Conservation (phyloP, 2,329 filamentous ascomycete species). For the Neophaeococcomyces mojaviensis region DNA sequence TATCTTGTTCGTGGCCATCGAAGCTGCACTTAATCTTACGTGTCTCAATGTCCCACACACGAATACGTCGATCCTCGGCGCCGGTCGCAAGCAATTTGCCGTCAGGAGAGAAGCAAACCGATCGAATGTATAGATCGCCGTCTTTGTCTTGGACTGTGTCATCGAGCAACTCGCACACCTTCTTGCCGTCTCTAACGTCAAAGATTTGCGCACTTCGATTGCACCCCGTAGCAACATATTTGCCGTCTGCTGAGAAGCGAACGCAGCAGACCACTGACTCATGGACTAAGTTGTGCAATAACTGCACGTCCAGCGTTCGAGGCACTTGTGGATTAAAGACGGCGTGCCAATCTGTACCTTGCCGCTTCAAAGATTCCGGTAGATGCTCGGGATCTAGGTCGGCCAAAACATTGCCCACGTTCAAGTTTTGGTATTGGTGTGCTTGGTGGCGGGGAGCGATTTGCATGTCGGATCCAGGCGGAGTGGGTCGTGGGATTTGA, state of each 20-base stretch:
- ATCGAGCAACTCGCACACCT: slow-evolving; percentile 84
- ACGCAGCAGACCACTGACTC: slow-evolving; percentile 98
- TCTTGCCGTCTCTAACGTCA: slow-evolving; percentile 78
- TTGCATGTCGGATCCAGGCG: slow-evolving; percentile 40
- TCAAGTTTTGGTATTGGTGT: slow-evolving; percentile 39
- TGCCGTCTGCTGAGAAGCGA: slow-evolving; percentile 89
- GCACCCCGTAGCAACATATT: slow-evolving; percentile 92
- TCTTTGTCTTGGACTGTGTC: slow-evolving; percentile 70
- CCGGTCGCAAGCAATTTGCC: slow-evolving; percentile 90
- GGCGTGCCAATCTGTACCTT: slow-evolving; percentile 86
- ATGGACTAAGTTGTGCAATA: slow-evolving; percentile 86
- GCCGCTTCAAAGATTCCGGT: slow-evolving; percentile 79
- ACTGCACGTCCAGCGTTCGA: slow-evolving; percentile 82
- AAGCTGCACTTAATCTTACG: slow-evolving; percentile 87
- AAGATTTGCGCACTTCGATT: slow-evolving; percentile 99
- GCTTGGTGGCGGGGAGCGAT: slow-evolving; percentile 20
- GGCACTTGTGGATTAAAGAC: slow-evolving; percentile 92
- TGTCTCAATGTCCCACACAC: slow-evolving; percentile 87
- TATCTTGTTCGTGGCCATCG: slow-evolving; percentile 95
- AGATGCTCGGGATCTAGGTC: slow-evolving; percentile 83
- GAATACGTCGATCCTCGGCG: slow-evolving; percentile 93
- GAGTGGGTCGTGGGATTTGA: slow-evolving; percentile 76
- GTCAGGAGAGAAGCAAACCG: slow-evolving; percentile 97
- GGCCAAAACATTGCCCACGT: slow-evolving; percentile 64
- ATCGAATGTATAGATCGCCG: slow-evolving; percentile 92